Conservation (phyloP, 805 yeast genomes). For the Pichia phayaonensis region DNA sequence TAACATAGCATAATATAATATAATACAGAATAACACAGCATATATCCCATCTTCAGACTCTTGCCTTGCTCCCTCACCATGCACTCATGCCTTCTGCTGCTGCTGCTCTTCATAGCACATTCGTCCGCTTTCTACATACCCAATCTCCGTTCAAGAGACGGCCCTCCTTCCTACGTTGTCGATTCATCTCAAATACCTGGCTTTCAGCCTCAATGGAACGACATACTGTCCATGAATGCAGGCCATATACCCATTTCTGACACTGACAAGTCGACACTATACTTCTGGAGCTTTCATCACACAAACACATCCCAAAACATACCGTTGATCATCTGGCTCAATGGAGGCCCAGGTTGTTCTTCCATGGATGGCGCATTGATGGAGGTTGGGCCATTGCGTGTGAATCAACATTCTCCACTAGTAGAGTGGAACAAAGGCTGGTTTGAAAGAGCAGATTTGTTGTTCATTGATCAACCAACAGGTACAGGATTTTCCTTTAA, state of each 20-base stretch:
- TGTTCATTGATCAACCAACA: slow-evolving; percentile 90
- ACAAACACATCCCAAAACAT: slow-evolving; percentile 21
- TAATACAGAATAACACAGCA: too few species aligned
- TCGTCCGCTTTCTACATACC: neutral
- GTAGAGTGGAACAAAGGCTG: slow-evolving; percentile 66
- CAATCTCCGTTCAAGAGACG: neutral
- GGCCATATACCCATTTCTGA: slow-evolving; percentile 9
- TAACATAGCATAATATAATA: too few species aligned
- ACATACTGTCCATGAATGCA: slow-evolving; percentile 9
- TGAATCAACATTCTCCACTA: slow-evolving; percentile 27
- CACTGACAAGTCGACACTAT: slow-evolving; percentile 30
- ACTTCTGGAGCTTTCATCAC: slow-evolving; percentile 65
- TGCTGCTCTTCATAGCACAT: neutral
- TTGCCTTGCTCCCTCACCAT: neutral
- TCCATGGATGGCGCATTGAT: slow-evolving; percentile 95
- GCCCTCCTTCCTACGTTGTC: neutral
- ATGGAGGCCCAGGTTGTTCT: slow-evolving; percentile 98
- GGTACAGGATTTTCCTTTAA: slow-evolving; percentile 86
- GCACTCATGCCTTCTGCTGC: neutral
- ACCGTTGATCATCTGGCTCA: slow-evolving; percentile 76
- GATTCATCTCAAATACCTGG: slow-evolving; percentile 4
- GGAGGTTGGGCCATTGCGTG: slow-evolving; percentile 85
- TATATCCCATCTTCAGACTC: too few species aligned
- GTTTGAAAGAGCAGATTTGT: slow-evolving; percentile 69
- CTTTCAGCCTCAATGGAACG: slow-evolving; percentile 1